A percentile compares a stretch with the other conserved stretches of the same genome.
phyloP scores from a whole-genome alignment of 768 basidiomycete genomes.

The Tylopilus rubrobrunneus region DNA sequence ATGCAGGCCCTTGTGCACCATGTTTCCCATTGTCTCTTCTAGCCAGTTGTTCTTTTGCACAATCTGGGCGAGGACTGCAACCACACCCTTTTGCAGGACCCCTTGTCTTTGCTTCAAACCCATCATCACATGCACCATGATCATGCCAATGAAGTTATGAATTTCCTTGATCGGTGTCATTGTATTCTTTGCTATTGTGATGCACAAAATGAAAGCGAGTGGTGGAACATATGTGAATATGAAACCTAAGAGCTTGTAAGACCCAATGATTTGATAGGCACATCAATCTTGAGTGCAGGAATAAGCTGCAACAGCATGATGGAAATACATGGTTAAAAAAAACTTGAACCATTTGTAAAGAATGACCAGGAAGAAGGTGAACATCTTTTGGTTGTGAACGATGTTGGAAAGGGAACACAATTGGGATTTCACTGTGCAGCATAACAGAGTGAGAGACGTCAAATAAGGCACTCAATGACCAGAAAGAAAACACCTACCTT shows the following conservation, averaged over 20 bases:
- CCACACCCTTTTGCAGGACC: no score
- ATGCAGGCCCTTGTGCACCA: no score
- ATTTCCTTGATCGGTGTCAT: slow-evolving; percentile 98
- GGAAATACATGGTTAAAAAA: slow-evolving; percentile 99
- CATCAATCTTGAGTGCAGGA: slow-evolving; percentile 93
- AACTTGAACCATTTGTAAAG: slow-evolving; percentile 99
- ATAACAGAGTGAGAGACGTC: background rate
- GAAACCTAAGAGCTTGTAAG: slow-evolving; percentile 55
- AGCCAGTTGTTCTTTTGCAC: no score
- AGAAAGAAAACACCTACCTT: background rate
- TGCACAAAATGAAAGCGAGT: slow-evolving; percentile 87
- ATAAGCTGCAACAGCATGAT: slow-evolving; percentile 96
- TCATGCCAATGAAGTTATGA: slow-evolving; percentile 90
- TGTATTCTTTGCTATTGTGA: slow-evolving; percentile 98
- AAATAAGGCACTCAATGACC: background rate
- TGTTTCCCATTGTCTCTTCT: no score
- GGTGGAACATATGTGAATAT: slow-evolving; percentile 96
- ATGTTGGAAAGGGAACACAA: slow-evolving; percentile 79
- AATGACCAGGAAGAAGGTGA: slow-evolving; percentile 96
- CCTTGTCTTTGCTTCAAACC: slow-evolving; percentile 33
- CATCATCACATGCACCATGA: slow-evolving; percentile 60
- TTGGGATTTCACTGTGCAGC: slow-evolving; percentile 62
- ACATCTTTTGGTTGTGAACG: slow-evolving; percentile 92
- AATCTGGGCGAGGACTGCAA: no score
- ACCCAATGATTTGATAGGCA: slow-evolving; percentile 19